A percentile compares a stretch with the other conserved stretches of the same genome.
phyloP scores from a whole-genome alignment of 1,284 basidiomycete genomes.

The Chiua sp. region DNA sequence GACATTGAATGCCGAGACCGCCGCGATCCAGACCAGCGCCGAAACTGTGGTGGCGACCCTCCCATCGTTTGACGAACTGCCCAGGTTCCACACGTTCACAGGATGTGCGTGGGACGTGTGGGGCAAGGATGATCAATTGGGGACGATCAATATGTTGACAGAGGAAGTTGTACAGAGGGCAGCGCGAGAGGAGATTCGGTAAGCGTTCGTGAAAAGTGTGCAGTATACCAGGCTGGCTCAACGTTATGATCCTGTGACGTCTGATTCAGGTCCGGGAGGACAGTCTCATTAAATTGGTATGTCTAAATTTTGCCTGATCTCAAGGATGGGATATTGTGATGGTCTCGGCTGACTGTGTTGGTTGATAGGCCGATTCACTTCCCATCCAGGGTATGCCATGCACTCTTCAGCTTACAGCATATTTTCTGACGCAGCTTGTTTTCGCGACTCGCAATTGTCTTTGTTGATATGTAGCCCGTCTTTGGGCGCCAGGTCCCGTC shows the following conservation, averaged over 20 bases:
- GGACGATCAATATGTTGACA: conserved; percentile 74
- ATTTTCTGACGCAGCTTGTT: background rate
- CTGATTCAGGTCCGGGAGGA: conserved; percentile 49
- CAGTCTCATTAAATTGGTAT: conserved; percentile 67
- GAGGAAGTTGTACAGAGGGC: conserved; percentile 63
- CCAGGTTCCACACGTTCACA: conserved; percentile 57
- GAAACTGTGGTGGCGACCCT: conserved; percentile 37
- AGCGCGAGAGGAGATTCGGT: conserved; percentile 70
- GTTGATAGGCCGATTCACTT: conserved; percentile 66
- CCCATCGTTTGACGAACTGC: conserved; percentile 67
- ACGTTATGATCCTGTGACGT: background rate
- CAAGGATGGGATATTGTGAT: background rate
- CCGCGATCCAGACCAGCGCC: background rate
- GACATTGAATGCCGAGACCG: background rate
- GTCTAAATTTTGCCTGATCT: conserved; percentile 18
- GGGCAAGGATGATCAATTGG: conserved; percentile 72
- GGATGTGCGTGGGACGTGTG: conserved; percentile 79
- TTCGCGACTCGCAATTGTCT: background rate
- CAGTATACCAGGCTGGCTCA: no score
- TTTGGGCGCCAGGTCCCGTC: conserved; percentile 61
- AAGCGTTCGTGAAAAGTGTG: conserved; percentile 21
- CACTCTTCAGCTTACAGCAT: background rate
- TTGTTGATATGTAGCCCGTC: conserved; percentile 49
- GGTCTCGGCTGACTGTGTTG: conserved; percentile 4
- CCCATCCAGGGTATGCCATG: conserved; percentile 55